These are phyloP conservation scores for Blastomyces silverae DNA, from an alignment of 2,329 filamentous ascomycete genomes.

Conservation along the genomic window DNA sequence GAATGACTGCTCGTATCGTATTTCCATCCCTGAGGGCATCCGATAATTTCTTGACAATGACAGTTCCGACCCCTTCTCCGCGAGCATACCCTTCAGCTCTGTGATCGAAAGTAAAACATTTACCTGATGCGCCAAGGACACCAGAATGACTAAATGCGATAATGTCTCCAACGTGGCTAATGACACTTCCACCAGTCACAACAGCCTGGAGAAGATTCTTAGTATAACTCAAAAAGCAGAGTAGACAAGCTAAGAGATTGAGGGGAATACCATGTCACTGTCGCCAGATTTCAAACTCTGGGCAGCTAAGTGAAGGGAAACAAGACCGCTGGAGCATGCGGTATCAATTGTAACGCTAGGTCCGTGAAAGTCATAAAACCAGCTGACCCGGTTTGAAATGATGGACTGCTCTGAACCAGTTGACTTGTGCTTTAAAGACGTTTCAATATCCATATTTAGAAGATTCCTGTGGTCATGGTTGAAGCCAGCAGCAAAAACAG, in stretches of 20 bases:
- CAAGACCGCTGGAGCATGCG: conserved; percentile 26
- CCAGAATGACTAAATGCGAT: conserved; percentile 15
- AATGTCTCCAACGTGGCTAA: conserved; percentile 15
- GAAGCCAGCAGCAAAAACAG: conserved; percentile 21
- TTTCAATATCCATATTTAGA: conserved; percentile 18
- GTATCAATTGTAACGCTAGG: conserved; percentile 27
- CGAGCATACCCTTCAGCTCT: conserved; percentile 39
- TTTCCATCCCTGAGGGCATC: conserved; percentile 36
- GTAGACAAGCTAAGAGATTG: background rate
- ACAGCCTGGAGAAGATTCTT: conserved; percentile 13
- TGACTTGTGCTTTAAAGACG: conserved; percentile 18
- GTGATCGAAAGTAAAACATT: conserved; percentile 30
- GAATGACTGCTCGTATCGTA: conserved; percentile 37
- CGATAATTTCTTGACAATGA: conserved; percentile 38
- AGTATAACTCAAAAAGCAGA: background rate
- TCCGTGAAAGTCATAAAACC: conserved; percentile 27
- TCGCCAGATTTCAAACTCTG: conserved; percentile 23
- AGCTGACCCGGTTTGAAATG: conserved; percentile 28
- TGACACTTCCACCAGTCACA: conserved; percentile 17
- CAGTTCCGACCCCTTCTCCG: conserved; percentile 38
- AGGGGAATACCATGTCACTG: conserved; percentile 15
- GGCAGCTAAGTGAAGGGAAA: conserved; percentile 28
- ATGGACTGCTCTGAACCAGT: conserved; percentile 24
- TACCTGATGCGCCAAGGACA: conserved; percentile 23
- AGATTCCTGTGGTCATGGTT: conserved; percentile 20